Conservation (phyloP, 2,329 filamentous ascomycete genomes). For the Arthrinium phaeospermum region DNA sequence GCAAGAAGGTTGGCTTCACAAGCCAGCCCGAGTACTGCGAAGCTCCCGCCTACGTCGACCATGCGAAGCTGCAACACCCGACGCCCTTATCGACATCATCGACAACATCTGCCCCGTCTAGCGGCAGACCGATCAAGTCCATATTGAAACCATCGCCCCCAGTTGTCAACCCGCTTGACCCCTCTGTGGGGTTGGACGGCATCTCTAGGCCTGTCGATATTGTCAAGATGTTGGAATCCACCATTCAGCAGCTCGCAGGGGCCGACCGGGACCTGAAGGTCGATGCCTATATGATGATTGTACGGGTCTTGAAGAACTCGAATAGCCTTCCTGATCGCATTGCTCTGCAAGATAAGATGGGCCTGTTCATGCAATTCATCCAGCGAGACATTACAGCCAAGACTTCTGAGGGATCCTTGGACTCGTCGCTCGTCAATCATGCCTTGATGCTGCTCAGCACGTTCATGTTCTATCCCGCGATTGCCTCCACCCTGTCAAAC, state of each 20-base stretch:
- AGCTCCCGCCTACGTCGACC: slow-evolving; percentile 51
- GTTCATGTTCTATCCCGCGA: slow-evolving; percentile 76
- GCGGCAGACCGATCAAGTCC: slow-evolving; percentile 58
- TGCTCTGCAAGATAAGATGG: slow-evolving; percentile 77
- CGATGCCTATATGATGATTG: slow-evolving; percentile 86
- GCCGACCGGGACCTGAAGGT: slow-evolving; percentile 73
- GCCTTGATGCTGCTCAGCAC: slow-evolving; percentile 79
- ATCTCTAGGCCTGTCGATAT: slow-evolving; percentile 58
- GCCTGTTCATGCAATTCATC: slow-evolving; percentile 79
- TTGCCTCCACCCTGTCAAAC: slow-evolving; percentile 71
- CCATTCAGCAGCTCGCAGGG: slow-evolving; percentile 80
- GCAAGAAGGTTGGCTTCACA: slow-evolving; percentile 65
- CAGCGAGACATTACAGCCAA: slow-evolving; percentile 77
- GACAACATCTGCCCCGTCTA: slow-evolving; percentile 36
- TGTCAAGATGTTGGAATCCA: slow-evolving; percentile 82
- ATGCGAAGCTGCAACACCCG: slow-evolving; percentile 43
- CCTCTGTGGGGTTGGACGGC: slow-evolving; percentile 48
- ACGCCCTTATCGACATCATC: slow-evolving; percentile 49
- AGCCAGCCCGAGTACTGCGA: slow-evolving; percentile 62
- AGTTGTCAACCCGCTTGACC: slow-evolving; percentile 49
- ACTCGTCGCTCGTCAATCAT: slow-evolving; percentile 76
- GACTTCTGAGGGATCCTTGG: slow-evolving; percentile 58
- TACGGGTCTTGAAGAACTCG: slow-evolving; percentile 77
- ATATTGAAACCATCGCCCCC: slow-evolving; percentile 78
- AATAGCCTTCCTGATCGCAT: slow-evolving; percentile 80